Evolutionary conservation across 2,329 filamentous ascomycete species (phyloP).

Genomic region (Diplodia seriata): DNA sequence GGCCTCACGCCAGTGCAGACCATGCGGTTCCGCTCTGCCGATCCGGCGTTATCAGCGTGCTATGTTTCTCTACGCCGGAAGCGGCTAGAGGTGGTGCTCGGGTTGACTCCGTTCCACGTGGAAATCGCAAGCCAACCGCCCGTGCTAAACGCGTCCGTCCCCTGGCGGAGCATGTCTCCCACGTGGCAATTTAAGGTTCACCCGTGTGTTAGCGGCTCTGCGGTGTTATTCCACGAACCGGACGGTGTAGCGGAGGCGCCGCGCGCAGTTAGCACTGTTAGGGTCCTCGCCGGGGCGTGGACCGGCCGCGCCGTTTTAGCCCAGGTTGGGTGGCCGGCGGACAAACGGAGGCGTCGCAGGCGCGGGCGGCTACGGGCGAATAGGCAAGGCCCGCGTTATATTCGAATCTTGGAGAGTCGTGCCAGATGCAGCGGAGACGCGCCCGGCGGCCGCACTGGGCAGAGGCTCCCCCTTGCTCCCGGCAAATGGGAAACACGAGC

Average conservation of each 20-base stretch:
- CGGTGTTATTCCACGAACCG: slow-evolving; percentile 25
- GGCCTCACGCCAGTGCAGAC: not conserved
- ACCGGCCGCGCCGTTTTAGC: not conserved
- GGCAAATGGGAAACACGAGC: slow-evolving; percentile 3
- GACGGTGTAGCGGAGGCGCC: not conserved
- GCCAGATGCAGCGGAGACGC: not conserved
- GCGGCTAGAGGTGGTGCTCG: slow-evolving; percentile 7
- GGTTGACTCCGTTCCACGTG: slow-evolving; percentile 13
- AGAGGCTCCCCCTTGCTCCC: not conserved
- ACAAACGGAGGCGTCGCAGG: slow-evolving; percentile 12
- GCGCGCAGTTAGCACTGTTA: not conserved
- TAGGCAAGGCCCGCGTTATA: not conserved
- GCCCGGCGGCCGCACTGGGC: slow-evolving; percentile 1
- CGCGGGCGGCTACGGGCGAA: not conserved
- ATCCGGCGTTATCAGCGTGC: slow-evolving; percentile 21
- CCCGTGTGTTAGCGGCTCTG: slow-evolving; percentile 17
- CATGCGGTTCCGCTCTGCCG: slow-evolving; percentile 24
- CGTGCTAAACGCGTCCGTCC: not conserved
- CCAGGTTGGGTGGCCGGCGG: slow-evolving; percentile 1
- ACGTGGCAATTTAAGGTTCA: slow-evolving; percentile 29
- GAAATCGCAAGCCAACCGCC: slow-evolving; percentile 3
- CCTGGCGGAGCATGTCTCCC: slow-evolving; percentile 2
- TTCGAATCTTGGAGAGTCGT: not conserved
- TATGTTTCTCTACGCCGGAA: slow-evolving; percentile 22
- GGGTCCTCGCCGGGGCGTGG: not conserved